A percentile compares a stretch with the other conserved stretches of the same genome.
Conservation (phyloP, 2,329 filamentous ascomycete genomes). For the Zymoseptoria passerinii region DNA sequence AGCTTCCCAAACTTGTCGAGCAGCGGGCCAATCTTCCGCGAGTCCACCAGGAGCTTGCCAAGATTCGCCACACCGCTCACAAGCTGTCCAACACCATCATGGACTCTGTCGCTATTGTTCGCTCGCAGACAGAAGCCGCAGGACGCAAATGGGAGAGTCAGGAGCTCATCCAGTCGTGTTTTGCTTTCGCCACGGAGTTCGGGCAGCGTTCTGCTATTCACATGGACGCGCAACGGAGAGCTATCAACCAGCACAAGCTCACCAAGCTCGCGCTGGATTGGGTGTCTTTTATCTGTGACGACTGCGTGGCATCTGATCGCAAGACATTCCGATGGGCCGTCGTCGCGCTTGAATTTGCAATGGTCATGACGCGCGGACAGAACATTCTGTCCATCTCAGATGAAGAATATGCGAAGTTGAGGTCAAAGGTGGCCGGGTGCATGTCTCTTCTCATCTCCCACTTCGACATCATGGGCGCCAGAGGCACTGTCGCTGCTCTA, state of each 20-base stretch:
- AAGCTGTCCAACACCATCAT: conserved; percentile 97
- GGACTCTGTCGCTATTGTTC: conserved; percentile 92
- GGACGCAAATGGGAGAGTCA: conserved; percentile 67
- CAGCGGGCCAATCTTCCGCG: conserved; percentile 87
- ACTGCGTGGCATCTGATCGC: conserved; percentile 86
- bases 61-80: conserved; percentile 92
- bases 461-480: conserved; percentile 97
- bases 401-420: conserved; percentile 72
- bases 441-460: conserved; percentile 97
- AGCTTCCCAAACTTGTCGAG: conserved; percentile 82
- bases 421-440: conserved; percentile 86
- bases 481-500: conserved; percentile 86
- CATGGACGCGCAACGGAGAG: conserved; percentile 89
- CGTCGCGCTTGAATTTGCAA: conserved; percentile 87
- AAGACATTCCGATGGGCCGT: conserved; percentile 98
- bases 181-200: conserved; percentile 98
- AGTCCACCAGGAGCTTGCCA: conserved; percentile 82
- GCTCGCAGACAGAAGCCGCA: conserved; percentile 60
- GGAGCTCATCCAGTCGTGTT: conserved; percentile 94
- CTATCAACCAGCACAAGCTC: conserved; percentile 95
- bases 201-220: conserved; percentile 89
- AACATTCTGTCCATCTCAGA: conserved; percentile 89
- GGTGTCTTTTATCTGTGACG: conserved; percentile 96
- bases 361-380: conserved; percentile 90
- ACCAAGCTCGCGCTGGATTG: conserved; percentile 90